Evolutionary conservation across 1,139 yeast genomes (phyloP), one percentile per base, ranked within the genome.

Genomic region (Hyphopichia pseudoburtonii): DNA sequence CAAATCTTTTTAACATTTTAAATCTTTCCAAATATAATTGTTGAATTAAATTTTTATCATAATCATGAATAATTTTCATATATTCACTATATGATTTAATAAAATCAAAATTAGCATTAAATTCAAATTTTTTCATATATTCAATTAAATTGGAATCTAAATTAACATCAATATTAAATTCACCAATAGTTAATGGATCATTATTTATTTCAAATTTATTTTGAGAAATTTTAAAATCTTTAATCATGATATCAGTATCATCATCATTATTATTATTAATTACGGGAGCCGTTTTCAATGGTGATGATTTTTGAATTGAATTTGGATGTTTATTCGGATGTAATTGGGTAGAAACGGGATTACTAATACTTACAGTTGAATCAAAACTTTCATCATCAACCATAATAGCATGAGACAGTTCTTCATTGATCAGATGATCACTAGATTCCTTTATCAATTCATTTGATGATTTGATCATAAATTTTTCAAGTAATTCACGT

Each of bases 1-100:
- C 66, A 36, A 71, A 68, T 37, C 65, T 64, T 29, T 55, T 52
- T 40, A 67, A 61, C 27, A 73, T 56, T 43, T 60, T 64, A 21
- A 64, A 50, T 45, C 79, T 60, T 15, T 66, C 57, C 4, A 52
- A 34, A 3, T 70, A 56, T 15, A 72, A 51, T 33, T 56, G 50
- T 18, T 60, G 52, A 30, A 66, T 50, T 18, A 70, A 51, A 1
- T 40, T 41, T 5, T 57, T 21, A 21, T 39, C 36, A 1, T 33
- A 15, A 4, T 31, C 17, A 5, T 23, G 22, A 16, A 18, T 27
- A 33, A 40, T 41, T 33, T 28, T 34, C 21, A 16, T 19, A 10
- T 14, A 8, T 10, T 21, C 14, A 3, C 3, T 4, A 22, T 21
- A 30, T 5, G 7, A 15, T 30, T 30, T 17, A 3, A 21, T 30